Base-by-base conservation (phyloP, 2,329 filamentous ascomycete species). In the Graphiopsis chlorocephala region DNA sequence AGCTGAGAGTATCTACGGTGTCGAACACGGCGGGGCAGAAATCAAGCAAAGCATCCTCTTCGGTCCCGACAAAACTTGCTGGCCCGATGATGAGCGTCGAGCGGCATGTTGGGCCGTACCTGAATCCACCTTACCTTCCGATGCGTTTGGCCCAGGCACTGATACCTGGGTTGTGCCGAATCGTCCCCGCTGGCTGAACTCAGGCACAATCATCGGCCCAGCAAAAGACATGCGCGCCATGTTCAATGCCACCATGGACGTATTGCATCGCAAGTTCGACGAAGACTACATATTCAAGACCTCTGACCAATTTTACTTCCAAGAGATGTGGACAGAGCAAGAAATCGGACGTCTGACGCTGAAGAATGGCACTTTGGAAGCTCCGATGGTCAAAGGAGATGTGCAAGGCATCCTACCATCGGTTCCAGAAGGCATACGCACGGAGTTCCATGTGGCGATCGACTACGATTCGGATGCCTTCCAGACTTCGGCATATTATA, bases 121-220 rank as follows among this genome's bases (percentile, higher is more conserved):
- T 12, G 64, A 72, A 14, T 70, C 69, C 6, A 60, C 66, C 1
- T 59, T 74, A 15, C 67, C 68, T 23, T 2, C 20, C 1, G 60
- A 35, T n/a, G 48, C 35, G 0, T 62, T 62, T 12, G 60, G 60
- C 3, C 81, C 15, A 77, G 82, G 70, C 71, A 70, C 63, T 64
- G 73, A 14, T 69, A 79, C 52, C 69, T 74, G 29, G 70, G 73
- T 69, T 48, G 60, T 67, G 59, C 71, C 76, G 31, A 80, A 77
- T 28, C 76, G 80, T 3, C 81, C 83, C 6, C 75, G 81, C 15
- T 62, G 60, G 60, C 48, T 62, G 11, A 62, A 62, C 48, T 50
- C 85, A 78, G 75, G 79, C 5, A 79, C 78, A 1, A 77, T 81
- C 12, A 81, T 85, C 59, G 83, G 84, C 1, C 71, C 72, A 5